Conservation (phyloP, 441 rosid species). For the Populus hybrid region DNA sequence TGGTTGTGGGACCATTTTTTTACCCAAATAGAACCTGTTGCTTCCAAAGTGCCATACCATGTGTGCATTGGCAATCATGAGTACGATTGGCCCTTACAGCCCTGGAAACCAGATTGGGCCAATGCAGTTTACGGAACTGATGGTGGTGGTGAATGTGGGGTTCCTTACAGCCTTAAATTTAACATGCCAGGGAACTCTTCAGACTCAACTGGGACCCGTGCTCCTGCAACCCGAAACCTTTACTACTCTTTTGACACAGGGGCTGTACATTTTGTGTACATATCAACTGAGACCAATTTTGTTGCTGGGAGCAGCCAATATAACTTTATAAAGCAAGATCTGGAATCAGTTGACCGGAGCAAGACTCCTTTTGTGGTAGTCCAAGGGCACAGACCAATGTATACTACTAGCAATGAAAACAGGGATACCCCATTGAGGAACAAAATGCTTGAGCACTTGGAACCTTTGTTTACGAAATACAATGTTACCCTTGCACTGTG, state of each 20-base stretch:
- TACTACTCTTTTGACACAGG: constrained; percentile 82
- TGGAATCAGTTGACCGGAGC: constrained; percentile 68
- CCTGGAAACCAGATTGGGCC: constrained; percentile 90
- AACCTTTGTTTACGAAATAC: constrained; percentile 69
- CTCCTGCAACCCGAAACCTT: constrained; percentile 69
- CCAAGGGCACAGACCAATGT: constrained; percentile 96
- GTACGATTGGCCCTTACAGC: constrained; percentile 90
- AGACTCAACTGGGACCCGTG: constrained; percentile 58
- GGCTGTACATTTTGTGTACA: constrained; percentile 68
- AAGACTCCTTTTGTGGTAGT: constrained; percentile 77
- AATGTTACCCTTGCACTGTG: constrained; percentile 82
- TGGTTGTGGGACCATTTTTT: constrained; percentile 97
- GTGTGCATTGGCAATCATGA: constrained; percentile 96
- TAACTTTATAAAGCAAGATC: constrained; percentile 61
- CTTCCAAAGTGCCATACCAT: constrained; percentile 78
- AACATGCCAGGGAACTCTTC: constrained; percentile 90
- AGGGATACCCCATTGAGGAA: constrained; percentile 53
- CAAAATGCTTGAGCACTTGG: constrained; percentile 73
- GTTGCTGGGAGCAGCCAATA: constrained; percentile 72
- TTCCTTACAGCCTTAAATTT: constrained; percentile 86
- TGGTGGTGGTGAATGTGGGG: constrained; percentile 94
- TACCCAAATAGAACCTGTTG: constrained; percentile 63
- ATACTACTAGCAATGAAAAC: constrained; percentile 63
- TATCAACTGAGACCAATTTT: constrained; percentile 87
- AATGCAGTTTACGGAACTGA: constrained; percentile 52